A percentile compares a stretch with the other conserved stretches of the same genome.
Evolutionary conservation across 1,284 basidiomycete genomes (phyloP).

Genomic region (Chondrostereum purpureum): DNA sequence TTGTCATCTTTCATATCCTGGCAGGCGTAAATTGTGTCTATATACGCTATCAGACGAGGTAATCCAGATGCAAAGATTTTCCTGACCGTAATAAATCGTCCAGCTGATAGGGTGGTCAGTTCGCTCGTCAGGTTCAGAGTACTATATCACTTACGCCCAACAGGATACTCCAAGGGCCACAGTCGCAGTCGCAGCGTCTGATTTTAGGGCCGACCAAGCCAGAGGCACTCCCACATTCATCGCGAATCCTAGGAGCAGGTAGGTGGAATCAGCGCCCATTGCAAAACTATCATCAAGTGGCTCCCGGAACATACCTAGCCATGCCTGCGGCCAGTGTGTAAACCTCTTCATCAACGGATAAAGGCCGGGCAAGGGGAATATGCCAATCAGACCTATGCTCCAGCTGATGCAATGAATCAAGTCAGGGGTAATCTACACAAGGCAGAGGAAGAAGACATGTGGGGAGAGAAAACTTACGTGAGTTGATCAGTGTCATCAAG

Average conservation of each 20-base stretch:
- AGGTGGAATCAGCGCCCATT: neutral
- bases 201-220: neutral
- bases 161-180: neutral
- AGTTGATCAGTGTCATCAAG: neutral
- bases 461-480: neutral
- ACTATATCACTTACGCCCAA: neutral
- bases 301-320: neutral
- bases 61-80: too few species aligned
- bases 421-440: neutral
- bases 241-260: neutral
- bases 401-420: too few species aligned
- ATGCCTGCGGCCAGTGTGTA: neutral
- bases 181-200: neutral
- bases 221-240: neutral
- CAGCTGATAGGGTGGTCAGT: neutral
- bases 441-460: neutral
- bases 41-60: neutral
- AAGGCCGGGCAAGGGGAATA: neutral
- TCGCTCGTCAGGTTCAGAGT: neutral
- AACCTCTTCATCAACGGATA: neutral
- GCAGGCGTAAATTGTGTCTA: conserved; percentile 2
- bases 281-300: too few species aligned
- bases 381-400: neutral
- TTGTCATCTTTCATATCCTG: conserved; percentile 1
- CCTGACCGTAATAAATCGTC: conserved; percentile 1